Conservation (phyloP, 495 filamentous ascomycete species). For the Xylaria sp. region DNA sequence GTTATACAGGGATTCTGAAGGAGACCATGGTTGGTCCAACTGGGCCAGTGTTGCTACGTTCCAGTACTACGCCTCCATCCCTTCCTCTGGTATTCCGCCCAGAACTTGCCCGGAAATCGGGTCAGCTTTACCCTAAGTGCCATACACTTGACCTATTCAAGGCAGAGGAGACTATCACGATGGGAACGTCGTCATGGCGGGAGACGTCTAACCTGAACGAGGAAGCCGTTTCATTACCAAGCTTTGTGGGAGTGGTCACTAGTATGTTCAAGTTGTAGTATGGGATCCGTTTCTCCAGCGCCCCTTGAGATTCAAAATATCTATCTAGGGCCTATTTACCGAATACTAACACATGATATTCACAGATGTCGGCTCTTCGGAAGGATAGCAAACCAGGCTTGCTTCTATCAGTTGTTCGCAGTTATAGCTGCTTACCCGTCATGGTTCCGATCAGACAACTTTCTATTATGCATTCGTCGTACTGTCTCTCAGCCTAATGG, state of each 20-base stretch:
- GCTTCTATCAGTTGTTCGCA: neutral
- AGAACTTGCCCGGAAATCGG: slow-evolving; percentile 12
- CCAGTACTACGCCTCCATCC: slow-evolving; percentile 9
- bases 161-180: neutral
- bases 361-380: neutral
- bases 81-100: neutral
- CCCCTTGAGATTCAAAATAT: neutral
- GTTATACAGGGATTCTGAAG: slow-evolving; percentile 20
- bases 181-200: neutral
- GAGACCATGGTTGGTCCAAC: neutral
- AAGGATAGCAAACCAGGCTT: neutral
- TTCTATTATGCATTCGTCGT: slow-evolving; percentile 3
- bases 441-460: neutral
- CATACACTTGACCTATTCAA: slow-evolving; percentile 7
- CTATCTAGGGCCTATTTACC: neutral
- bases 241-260: neutral
- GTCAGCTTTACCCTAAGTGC: slow-evolving; percentile 1
- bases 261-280: neutral
- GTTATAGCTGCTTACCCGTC: neutral
- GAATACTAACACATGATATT: neutral
- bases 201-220: slow-evolving; percentile 1
- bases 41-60: slow-evolving; percentile 19
- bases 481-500: slow-evolving; percentile 12
- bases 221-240: slow-evolving; percentile 1
- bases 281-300: neutral